A percentile compares a stretch with the other conserved stretches of the same genome.
Evolutionary conservation across 805 yeast species (phyloP).

Genomic region (Candida cerambycidarum): DNA sequence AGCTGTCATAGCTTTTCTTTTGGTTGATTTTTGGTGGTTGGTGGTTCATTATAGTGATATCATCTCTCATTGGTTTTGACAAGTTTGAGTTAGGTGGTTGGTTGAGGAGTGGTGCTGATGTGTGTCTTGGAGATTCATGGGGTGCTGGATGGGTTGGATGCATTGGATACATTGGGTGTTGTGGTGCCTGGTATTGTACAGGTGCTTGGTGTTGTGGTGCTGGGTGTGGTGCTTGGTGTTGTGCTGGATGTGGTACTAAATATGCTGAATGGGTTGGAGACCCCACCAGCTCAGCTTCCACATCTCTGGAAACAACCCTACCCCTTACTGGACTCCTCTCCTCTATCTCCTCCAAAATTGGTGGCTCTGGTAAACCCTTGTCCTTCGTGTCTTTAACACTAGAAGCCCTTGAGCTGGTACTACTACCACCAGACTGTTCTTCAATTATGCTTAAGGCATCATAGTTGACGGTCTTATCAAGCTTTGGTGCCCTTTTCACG

Average conservation of each 20-base stretch:
- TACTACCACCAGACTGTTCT: conserved; percentile 31
- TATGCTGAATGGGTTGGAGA: too few species aligned
- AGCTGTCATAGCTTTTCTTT: conserved; percentile 1
- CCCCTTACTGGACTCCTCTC: neutral
- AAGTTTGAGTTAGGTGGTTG: neutral
- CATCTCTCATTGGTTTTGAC: conserved; percentile 7
- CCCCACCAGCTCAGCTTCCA: too few species aligned
- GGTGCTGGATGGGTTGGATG: neutral
- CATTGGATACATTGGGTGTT: conserved; percentile 6
- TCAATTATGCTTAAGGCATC: conserved; percentile 46
- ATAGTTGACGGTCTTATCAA: conserved; percentile 13
- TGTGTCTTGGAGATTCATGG: neutral
- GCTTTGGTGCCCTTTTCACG: conserved; percentile 20
- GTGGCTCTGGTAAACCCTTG: conserved; percentile 15
- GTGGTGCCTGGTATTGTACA: neutral
- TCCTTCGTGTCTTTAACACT: conserved; percentile 22
- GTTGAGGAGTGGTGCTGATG: conserved; percentile 5
- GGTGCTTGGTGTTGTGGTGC: neutral
- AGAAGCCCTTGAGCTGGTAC: conserved; percentile 29
- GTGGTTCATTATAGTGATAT: neutral
- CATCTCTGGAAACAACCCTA: too few species aligned
- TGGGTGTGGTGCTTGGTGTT: neutral
- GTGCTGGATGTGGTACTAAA: neutral
- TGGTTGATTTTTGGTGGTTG: conserved; percentile 9
- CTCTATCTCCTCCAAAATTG: conserved; percentile 1